Conservation (phyloP, 2,329 filamentous ascomycete species). For the Aspergillus oerlinghausenensis region DNA sequence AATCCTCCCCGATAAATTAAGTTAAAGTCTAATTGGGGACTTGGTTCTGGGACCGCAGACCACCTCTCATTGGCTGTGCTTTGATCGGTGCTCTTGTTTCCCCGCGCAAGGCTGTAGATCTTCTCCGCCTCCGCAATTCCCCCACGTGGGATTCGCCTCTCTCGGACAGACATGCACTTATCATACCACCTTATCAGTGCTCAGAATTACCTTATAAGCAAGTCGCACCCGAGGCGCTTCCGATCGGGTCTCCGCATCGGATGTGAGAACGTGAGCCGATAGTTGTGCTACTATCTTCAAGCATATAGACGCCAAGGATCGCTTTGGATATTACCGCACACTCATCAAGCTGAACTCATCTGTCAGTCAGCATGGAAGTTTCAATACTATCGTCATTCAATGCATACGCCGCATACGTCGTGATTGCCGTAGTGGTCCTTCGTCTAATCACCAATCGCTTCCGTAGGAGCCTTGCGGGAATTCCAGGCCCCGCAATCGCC, state of each 20-base stretch:
- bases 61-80: background rate
- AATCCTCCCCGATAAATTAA: no score
- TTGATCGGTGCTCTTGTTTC: background rate
- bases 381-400: background rate
- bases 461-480: background rate
- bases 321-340: background rate
- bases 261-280: background rate
- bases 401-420: background rate
- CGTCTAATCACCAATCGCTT: background rate
- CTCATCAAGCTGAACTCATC: background rate
- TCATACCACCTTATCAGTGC: background rate
- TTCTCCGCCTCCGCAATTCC: background rate
- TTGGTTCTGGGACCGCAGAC: background rate
- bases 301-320: background rate
- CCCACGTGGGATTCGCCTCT: background rate
- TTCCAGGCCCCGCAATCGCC: conserved; percentile 1
- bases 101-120: background rate
- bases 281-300: background rate
- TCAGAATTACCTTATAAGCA: background rate
- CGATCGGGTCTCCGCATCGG: background rate
- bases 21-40: no score
- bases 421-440: background rate
- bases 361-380: background rate
- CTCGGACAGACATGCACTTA: background rate
- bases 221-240: background rate